Conservation (phyloP, 148 eudicot genomes). For the Cornus controversa region DNA sequence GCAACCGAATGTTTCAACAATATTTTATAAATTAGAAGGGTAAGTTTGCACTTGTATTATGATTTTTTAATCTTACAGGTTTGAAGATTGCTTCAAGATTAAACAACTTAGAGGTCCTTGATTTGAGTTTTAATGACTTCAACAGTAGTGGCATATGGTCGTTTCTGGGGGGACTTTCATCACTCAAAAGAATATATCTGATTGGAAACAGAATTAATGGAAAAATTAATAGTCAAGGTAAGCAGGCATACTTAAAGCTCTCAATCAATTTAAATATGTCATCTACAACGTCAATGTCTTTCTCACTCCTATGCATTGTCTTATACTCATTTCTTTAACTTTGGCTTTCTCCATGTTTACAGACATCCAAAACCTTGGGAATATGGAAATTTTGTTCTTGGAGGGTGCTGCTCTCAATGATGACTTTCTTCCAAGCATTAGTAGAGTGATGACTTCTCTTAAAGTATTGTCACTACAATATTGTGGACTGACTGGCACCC, state of each 20-base stretch:
- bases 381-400: not conserved
- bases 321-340: no score
- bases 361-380: not conserved
- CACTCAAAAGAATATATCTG: not conserved
- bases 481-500: not conserved
- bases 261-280: not conserved
- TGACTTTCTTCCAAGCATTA: not conserved
- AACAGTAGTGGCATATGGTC: not conserved
- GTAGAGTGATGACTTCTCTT: not conserved
- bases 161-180: not conserved
- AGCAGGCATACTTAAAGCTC: no score
- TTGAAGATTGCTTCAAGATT: no score
- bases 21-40: no score
- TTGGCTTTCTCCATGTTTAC: no score
- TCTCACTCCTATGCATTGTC: not conserved
- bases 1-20: no score
- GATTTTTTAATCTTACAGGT: not conserved
- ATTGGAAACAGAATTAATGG: not conserved
- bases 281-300: not conserved
- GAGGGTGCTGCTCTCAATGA: not conserved
- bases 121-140: not conserved
- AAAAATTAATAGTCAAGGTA: not conserved
- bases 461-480: not conserved
- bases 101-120: not conserved
- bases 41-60: not conserved